phyloP scores from a whole-genome alignment of 306 rosid species.

The Elaeagnus macrophylla region DNA sequence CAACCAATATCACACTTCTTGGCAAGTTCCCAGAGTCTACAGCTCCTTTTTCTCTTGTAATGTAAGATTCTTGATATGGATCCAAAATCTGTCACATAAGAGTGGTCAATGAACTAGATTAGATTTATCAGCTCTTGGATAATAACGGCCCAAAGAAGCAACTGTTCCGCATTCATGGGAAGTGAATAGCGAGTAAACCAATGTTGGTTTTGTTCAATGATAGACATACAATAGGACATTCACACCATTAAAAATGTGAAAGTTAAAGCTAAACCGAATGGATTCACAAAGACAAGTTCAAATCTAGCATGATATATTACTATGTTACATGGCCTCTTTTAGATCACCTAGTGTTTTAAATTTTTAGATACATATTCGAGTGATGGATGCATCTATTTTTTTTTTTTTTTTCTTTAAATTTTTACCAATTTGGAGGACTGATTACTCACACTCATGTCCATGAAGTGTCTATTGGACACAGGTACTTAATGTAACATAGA shows the following conservation, averaged over 20 bases:
- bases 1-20: conserved; percentile 89
- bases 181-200: too few species aligned
- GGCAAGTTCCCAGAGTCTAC: conserved; percentile 63
- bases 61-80: conserved; percentile 71
- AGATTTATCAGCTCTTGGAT: neutral
- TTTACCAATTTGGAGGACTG: too few species aligned
- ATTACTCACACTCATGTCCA: too few species aligned
- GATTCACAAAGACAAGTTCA: neutral
- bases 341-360: too few species aligned
- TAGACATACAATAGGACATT: neutral
- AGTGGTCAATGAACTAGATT: conserved; percentile 2
- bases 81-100: conserved; percentile 65
- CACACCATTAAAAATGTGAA: neutral
- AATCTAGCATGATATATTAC: too few species aligned
- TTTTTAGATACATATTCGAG: too few species aligned
- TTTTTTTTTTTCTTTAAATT: too few species aligned
- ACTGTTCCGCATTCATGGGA: neutral
- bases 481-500: too few species aligned
- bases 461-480: too few species aligned
- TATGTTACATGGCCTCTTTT: too few species aligned
- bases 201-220: too few species aligned
- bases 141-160: neutral
- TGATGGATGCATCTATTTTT: too few species aligned
- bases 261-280: neutral
- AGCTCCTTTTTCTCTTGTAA: conserved; percentile 63